These are phyloP conservation scores for Stagonosporopsis chrysanthemi DNA, from an alignment of 2,329 filamentous ascomycete genomes.

Conservation along the genomic window DNA sequence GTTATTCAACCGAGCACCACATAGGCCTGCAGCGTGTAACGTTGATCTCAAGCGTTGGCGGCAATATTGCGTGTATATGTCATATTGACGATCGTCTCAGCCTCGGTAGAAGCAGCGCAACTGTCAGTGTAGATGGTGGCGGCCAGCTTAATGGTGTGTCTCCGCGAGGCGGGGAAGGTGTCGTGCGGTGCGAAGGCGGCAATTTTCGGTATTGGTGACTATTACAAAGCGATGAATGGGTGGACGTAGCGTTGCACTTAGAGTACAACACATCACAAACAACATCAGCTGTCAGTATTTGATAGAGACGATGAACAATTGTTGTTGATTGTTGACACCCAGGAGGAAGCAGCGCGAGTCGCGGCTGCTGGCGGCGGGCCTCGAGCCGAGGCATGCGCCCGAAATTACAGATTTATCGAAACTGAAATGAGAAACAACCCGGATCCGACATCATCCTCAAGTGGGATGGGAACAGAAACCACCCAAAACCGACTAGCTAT, in stretches of 20 bases:
- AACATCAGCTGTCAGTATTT: not conserved
- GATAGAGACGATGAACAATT: not conserved
- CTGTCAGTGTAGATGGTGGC: not conserved
- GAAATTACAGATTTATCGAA: constrained; percentile 9
- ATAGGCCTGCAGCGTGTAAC: constrained; percentile 11
- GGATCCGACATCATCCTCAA: constrained; percentile 16
- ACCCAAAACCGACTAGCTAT: constrained; percentile 25
- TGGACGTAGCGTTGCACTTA: not conserved
- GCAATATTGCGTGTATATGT: constrained; percentile 19
- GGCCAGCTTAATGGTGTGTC: constrained; percentile 6
- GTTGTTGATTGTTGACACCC: not conserved
- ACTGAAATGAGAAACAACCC: constrained; percentile 12
- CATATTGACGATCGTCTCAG: constrained; percentile 5
- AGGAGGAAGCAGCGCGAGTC: not conserved
- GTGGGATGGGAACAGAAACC: constrained; percentile 15
- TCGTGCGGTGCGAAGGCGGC: constrained; percentile 6
- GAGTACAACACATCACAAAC: not conserved
- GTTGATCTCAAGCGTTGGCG: constrained; percentile 4
- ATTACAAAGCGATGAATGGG: not conserved
- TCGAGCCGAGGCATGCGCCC: constrained; percentile 12
- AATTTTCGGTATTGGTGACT: constrained; percentile 5
- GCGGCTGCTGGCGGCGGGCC: not conserved
- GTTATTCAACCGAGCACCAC: constrained; percentile 6
- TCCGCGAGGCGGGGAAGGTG: constrained; percentile 13
- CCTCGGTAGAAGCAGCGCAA: constrained; percentile 22